A percentile compares a stretch with the other conserved stretches of the same genome.
These are phyloP conservation scores for Ceratonia siliqua DNA, from an alignment of 306 rosid genomes.

Conservation along the genomic window DNA sequence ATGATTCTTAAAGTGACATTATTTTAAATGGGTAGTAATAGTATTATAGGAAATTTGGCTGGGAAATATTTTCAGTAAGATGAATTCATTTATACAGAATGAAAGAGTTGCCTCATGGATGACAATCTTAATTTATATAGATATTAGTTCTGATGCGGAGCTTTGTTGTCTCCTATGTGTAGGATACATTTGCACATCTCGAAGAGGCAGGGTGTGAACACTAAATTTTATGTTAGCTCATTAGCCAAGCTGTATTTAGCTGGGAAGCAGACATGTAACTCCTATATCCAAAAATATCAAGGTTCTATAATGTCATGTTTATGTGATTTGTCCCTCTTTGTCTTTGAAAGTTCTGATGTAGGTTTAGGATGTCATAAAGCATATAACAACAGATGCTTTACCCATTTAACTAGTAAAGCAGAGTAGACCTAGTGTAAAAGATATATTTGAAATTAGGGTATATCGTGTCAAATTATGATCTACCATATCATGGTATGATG, in stretches of 20 bases:
- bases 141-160: constrained; percentile 3
- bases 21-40: constrained; percentile 8
- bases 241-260: constrained; percentile 2
- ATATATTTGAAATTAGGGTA: not conserved
- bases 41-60: constrained; percentile 18
- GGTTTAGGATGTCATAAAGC: constrained; percentile 9
- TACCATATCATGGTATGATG: not conserved
- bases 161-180: constrained; percentile 8
- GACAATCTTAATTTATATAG: not conserved
- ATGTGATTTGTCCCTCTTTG: constrained; percentile 8
- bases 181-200: constrained; percentile 6
- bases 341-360: constrained; percentile 5
- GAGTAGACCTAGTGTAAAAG: not conserved
- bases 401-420: not conserved
- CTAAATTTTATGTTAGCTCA: not conserved
- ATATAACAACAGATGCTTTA: not conserved
- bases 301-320: not conserved
- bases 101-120: constrained; percentile 23
- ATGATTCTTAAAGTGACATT: not conserved
- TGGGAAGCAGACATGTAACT: not conserved
- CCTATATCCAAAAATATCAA: not conserved
- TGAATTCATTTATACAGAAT: constrained; percentile 1
- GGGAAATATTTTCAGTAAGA: not conserved
- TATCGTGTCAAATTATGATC: constrained; percentile 5
- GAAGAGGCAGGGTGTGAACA: not conserved